phyloP scores from a whole-genome alignment of 441 rosid genomes.

The Syzygium syzygioides region DNA sequence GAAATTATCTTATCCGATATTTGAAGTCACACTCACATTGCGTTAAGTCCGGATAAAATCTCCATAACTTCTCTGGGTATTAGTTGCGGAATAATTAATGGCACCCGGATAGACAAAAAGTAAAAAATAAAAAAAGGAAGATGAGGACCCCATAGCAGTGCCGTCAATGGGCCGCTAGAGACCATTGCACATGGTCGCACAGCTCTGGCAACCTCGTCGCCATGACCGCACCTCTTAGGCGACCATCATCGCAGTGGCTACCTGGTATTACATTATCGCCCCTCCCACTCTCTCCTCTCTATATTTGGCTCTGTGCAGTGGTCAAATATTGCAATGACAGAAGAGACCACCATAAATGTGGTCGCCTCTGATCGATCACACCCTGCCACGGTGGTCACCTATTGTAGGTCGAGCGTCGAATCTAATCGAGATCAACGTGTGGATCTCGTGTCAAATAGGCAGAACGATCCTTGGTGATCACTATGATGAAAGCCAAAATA shows the following conservation, averaged over 20 bases:
- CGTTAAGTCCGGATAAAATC: background rate
- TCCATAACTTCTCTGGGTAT: background rate
- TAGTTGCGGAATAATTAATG: background rate
- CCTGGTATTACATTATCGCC: too few species aligned
- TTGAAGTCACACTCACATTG: background rate
- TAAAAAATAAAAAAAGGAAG: background rate
- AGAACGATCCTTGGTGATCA: background rate
- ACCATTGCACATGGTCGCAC: background rate
- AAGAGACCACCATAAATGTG: background rate
- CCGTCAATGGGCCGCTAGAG: background rate
- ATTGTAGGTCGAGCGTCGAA: background rate
- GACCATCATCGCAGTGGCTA: background rate
- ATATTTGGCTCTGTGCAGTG: too few species aligned
- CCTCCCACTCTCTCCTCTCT: too few species aligned
- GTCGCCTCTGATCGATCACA: background rate
- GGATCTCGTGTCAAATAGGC: background rate
- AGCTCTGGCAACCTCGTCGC: background rate
- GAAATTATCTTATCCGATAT: background rate
- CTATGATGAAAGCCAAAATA: too few species aligned
- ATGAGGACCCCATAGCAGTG: background rate
- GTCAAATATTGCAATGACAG: too few species aligned
- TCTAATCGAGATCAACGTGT: background rate
- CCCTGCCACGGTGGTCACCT: background rate
- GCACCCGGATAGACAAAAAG: background rate
- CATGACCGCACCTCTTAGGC: background rate